These are phyloP conservation scores for Pseudogymnoascus sp. DNA, from an alignment of 2,329 filamentous ascomycete species.

Conservation along the genomic window DNA sequence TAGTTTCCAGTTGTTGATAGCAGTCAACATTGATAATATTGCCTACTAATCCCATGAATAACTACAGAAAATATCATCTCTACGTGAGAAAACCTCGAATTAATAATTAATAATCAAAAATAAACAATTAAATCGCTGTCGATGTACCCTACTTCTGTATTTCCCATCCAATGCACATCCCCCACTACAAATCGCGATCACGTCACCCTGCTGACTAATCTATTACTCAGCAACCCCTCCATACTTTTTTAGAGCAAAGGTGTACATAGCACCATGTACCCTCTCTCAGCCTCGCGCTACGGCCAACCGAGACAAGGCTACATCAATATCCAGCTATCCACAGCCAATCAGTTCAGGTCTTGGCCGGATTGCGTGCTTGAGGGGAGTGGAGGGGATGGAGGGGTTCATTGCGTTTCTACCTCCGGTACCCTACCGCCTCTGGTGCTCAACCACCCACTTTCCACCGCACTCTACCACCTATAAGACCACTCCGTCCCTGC, in stretches of 20 bases:
- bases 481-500: neutral
- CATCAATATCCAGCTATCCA: neutral
- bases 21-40: neutral
- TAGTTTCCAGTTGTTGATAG: neutral
- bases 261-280: neutral
- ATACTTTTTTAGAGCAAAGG: neutral
- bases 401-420: conserved; percentile 2
- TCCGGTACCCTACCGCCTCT: neutral
- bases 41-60: neutral
- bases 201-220: neutral
- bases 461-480: neutral
- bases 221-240: neutral
- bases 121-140: neutral
- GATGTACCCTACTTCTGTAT: neutral
- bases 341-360: neutral
- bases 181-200: neutral
- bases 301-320: conserved; percentile 3
- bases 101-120: neutral
- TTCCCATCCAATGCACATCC: neutral
- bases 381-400: neutral
- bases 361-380: conserved; percentile 8
- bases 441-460: neutral
- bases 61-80: neutral
- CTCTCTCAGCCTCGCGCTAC: neutral
- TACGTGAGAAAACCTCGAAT: neutral